Base-by-base conservation (phyloP, 495 filamentous ascomycete species). In the Podospora conica region DNA sequence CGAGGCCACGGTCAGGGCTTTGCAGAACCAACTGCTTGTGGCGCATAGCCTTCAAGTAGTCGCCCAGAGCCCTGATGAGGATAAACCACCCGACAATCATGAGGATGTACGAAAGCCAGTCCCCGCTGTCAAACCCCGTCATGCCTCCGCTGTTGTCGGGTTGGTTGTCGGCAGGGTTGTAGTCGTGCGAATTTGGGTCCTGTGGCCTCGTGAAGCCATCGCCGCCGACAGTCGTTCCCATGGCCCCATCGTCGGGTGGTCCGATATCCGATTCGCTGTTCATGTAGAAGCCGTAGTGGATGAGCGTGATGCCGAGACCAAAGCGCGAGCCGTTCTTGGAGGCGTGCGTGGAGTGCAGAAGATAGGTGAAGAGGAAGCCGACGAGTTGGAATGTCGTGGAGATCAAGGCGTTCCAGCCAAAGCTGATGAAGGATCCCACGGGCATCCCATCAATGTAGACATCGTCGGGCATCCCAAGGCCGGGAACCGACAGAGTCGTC, bases 1-100 rank as follows among this genome's bases (percentile, higher is more conserved):
- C 86, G 55, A 98, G 79, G 11, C 96, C 95, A 55, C 95, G 85
- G 68, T 97, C 95, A 7, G 96, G 95, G 75, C 93, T 97, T 75
- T 96, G 92, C 69, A 97, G 75, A 9, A 98, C 92, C 55, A 98
- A 81, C 73, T 93, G 90, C 80, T 98, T 94, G 75, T 97, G 96
- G 71, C 90, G 85, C 72, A 93, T 82, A 55, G 92, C 94, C 64
- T 86, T 87, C 57, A 98, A 77, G 75, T 92, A 98, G 72, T 97
- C 92, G 72, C 88, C 91, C 58, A 97, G 88, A 15, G 92, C 86
- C 72, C 91, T 84, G 66, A 98, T 98, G 61, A 98, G 78, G 60
- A 98, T 91, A 69, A 98, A 98, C 95, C 95, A 98, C 3, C 95
- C 95, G 15, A 97, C 89, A 76, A 98, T 90, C 95, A 98, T 98